phyloP scores from a whole-genome alignment of 129 eudicot species.

The Helianthus tuberosus region DNA sequence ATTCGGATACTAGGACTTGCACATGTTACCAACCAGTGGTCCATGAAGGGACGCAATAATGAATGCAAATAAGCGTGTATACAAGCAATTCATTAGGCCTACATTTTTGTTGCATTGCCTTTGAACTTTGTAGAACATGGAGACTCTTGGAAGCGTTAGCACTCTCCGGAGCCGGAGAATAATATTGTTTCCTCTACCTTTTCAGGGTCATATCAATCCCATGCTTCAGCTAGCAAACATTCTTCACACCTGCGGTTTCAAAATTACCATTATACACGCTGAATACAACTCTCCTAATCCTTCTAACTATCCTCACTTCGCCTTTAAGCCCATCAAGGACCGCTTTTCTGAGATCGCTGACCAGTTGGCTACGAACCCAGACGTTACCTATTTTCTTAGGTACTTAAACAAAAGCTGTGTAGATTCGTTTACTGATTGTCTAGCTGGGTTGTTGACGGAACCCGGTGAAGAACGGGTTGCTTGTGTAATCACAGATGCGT shows the following conservation, averaged over 20 bases:
- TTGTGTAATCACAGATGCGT: slow-evolving; percentile 50
- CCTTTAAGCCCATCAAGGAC: slow-evolving; percentile 17
- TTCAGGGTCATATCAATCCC: slow-evolving; percentile 39
- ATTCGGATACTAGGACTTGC: no score
- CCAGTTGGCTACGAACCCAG: background rate
- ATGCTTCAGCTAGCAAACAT: slow-evolving; percentile 36
- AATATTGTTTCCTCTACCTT: slow-evolving; percentile 20
- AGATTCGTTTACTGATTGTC: slow-evolving; percentile 35
- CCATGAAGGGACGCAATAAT: background rate
- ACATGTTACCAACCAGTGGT: background rate
- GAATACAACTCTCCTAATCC: slow-evolving; percentile 25
- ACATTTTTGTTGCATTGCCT: no score
- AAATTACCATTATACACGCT: slow-evolving; percentile 32
- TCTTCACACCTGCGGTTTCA: slow-evolving; percentile 28
- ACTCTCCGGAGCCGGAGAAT: slow-evolving; percentile 6
- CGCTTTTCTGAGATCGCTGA: background rate
- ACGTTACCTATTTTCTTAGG: slow-evolving; percentile 2
- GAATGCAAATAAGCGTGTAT: background rate
- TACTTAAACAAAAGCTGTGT: slow-evolving; percentile 26
- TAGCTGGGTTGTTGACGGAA: slow-evolving; percentile 27
- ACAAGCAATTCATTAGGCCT: background rate
- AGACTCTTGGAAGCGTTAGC: background rate
- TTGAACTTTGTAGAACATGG: background rate
- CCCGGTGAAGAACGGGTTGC: slow-evolving; percentile 19
- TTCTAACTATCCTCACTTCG: slow-evolving; percentile 32